Base-by-base conservation (phyloP, 495 filamentous ascomycete genomes). In the Penicillium bialowiezense region DNA sequence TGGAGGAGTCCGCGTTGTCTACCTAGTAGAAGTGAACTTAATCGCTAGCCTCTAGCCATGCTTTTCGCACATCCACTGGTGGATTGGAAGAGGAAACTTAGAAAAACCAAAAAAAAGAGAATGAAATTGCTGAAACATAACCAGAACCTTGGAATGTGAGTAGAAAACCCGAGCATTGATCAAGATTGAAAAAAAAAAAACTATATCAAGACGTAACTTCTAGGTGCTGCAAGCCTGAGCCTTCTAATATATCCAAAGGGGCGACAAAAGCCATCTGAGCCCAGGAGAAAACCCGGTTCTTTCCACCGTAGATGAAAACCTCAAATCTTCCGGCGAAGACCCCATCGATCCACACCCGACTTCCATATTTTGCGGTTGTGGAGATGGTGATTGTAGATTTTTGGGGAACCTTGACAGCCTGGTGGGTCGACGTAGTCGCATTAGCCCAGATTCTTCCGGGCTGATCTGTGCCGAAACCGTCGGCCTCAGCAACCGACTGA, bases 201-300 rank as follows among this genome's bases (percentile, higher is more conserved):
- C n/a, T n/a, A n/a, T n/a, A n/a, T n/a, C n/a, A n/a, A n/a, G n/a
- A n/a, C n/a, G 15, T 17, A 4, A 48, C 5, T 14, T 24, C 31
- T 7, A 60, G 20, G 31, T 44, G 51, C 4, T 52, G 45, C 10
- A 62, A 35, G 2, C 58, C 60, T 5, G 14, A 14, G 13, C 75
- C 74, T 9, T 44, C 7, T 2, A 70, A 24, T 0, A 28, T 40
- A 3, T 75, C 63, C 14, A 81, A 34, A 3, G 78, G 78, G 5
- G 78, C 76, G 9, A 81, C 76, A 56, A 81, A 76, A 8, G 78
- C 76, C 78, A 80, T 80, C 54, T 80, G 78, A 41, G 73, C 77
- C 78, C 78, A 81, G 5, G 73, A 77, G 37, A 75, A 72, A 19
- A 68, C 29, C 7, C 51, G 61, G 52, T 81, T 81, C 51, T 66